Evolutionary conservation across 495 filamentous ascomycete genomes (phyloP).

Genomic region (Penicillium macrosclerotiorum): DNA sequence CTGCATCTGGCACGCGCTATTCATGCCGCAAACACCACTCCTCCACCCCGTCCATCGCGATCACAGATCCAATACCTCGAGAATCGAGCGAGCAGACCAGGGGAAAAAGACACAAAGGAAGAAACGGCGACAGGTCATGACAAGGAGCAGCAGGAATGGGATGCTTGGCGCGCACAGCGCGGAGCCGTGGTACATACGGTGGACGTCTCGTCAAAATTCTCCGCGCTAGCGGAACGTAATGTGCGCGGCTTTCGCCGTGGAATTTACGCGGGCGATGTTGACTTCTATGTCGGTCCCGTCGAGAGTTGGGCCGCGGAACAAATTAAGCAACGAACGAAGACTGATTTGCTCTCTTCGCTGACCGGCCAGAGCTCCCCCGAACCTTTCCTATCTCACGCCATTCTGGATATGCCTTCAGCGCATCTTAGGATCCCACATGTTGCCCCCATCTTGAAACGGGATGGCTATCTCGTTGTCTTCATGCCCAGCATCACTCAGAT

Average conservation of each 20-base stretch:
- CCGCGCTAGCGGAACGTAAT: slow-evolving; percentile 56
- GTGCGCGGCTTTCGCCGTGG: slow-evolving; percentile 66
- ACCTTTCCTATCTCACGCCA: slow-evolving; percentile 63
- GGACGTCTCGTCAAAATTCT: slow-evolving; percentile 58
- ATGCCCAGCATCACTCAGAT: slow-evolving; percentile 78
- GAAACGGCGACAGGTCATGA: background rate
- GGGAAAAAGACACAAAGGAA: slow-evolving; percentile 16
- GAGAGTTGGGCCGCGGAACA: slow-evolving; percentile 59
- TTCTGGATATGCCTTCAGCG: slow-evolving; percentile 68
- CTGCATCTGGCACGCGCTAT: slow-evolving; percentile 71
- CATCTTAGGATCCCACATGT: slow-evolving; percentile 58
- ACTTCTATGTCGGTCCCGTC: slow-evolving; percentile 69
- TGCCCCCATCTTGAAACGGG: slow-evolving; percentile 51
- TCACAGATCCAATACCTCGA: slow-evolving; percentile 40
- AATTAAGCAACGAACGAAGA: slow-evolving; percentile 30
- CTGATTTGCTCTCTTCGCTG: slow-evolving; percentile 16
- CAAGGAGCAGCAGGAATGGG: slow-evolving; percentile 23
- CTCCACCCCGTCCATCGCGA: slow-evolving; percentile 29
- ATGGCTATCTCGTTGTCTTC: slow-evolving; percentile 66
- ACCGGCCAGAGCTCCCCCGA: slow-evolving; percentile 19
- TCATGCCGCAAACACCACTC: slow-evolving; percentile 64
- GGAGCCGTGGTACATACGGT: slow-evolving; percentile 69
- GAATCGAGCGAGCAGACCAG: slow-evolving; percentile 24
- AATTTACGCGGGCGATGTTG: slow-evolving; percentile 62
- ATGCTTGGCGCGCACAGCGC: slow-evolving; percentile 50